These are phyloP conservation scores for Tylopilus sp. DNA, from an alignment of 1,284 basidiomycete genomes.

Conservation along the genomic window DNA sequence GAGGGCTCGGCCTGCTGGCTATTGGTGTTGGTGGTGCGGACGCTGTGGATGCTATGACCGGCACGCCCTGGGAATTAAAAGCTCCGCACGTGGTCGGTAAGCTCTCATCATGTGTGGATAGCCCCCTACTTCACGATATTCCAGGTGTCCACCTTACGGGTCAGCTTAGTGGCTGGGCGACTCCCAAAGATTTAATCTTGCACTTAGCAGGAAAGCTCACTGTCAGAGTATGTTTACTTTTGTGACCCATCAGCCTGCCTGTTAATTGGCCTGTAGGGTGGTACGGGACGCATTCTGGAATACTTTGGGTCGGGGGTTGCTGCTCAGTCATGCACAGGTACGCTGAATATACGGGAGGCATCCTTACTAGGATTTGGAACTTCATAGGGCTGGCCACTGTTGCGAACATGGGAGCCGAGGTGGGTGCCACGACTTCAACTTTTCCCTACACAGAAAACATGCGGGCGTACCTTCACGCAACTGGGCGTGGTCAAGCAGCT, in stretches of 20 bases:
- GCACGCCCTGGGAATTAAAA: constrained; percentile 97
- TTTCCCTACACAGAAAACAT: constrained; percentile 94
- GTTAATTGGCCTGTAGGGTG: constrained; percentile 54
- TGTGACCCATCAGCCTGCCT: background rate
- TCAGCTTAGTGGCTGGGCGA: constrained; percentile 86
- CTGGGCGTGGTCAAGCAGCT: constrained; percentile 85
- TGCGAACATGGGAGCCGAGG: constrained; percentile 99
- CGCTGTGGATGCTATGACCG: constrained; percentile 97
- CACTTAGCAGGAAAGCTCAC: constrained; percentile 93
- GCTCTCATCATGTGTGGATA: constrained; percentile 15
- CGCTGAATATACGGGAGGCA: constrained; percentile 8
- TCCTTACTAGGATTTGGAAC: background rate
- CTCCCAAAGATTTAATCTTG: constrained; percentile 95
- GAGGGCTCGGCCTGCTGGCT: constrained; percentile 95
- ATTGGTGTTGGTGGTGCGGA: constrained; percentile 99
- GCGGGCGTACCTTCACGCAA: constrained; percentile 86
- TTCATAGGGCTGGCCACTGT: constrained; percentile 80
- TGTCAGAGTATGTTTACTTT: constrained; percentile 62
- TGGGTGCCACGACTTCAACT: constrained; percentile 95
- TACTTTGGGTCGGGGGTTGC: constrained; percentile 96
- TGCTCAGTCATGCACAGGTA: constrained; percentile 89
- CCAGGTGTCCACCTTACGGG: constrained; percentile 82
- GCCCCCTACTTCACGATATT: background rate
- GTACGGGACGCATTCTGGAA: constrained; percentile 94
- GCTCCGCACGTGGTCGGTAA: constrained; percentile 84